Base-by-base conservation (phyloP, 2,329 filamentous ascomycete species). In the Monosporascus sp. region DNA sequence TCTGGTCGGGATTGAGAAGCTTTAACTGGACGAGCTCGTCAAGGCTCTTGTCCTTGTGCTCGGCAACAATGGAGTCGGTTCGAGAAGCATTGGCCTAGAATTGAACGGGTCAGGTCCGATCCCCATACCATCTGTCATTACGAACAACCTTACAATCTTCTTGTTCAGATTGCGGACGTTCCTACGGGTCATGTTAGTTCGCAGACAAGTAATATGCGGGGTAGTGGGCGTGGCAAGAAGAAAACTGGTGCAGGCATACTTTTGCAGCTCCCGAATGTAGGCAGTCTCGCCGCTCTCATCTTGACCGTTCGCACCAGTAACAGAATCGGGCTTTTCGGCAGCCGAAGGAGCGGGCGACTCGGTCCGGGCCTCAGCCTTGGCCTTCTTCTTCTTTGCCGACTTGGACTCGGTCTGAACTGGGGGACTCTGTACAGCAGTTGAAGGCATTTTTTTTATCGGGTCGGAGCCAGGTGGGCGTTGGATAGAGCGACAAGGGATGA, bases 101-200 rank as follows among this genome's bases (percentile, higher is more conserved):
- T 35, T 35, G 31, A 46, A 46, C 11, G 22, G 2, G 43, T 46
- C 15, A 46, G 43, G 5, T n/a, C 9, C n/a, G 7, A 43, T 24
- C 14, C 14, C 24, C 11, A 20, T 9, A 20, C 22, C 39, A 43
- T 43, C 9, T 43, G n/a, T n/a, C n/a, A 20, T 14, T 14, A 24
- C 8, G 39, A 43, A 14, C 2, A 18, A 52, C 77, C 88, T 76
- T 74, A 96, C 90, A 65, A 97, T 86, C 76, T 97, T 97, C 82
- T 97, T 97, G 78, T 86, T 88, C 66, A 94, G 77, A 72, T 94
- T 96, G 67, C 93, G 91, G 64, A 97, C 89, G 72, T 84, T 90
- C 80, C 91, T 96, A 61, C 24, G 14, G 9, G 58, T 24, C 31
- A 15, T 6, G 25, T 45, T 17, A 52, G 43, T 46, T 9, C 18